Evolutionary conservation across 2,329 filamentous ascomycete species (phyloP).

Genomic region (Penicillium sp.): DNA sequence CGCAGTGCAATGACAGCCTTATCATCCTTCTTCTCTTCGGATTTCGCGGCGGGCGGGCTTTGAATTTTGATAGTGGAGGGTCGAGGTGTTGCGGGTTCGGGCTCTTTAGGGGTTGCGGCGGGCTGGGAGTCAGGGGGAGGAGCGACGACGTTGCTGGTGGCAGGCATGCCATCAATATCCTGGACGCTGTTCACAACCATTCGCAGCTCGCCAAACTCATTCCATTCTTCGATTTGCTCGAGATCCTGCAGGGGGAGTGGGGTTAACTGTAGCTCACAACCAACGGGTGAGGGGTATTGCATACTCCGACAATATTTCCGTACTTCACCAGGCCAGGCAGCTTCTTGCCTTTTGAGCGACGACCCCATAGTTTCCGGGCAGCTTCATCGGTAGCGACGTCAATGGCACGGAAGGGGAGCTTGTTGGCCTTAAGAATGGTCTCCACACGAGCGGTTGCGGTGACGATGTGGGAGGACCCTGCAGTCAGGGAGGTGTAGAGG

Average conservation of each 20-base stretch:
- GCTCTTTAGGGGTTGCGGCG: conserved; percentile 22
- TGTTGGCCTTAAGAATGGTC: conserved; percentile 92
- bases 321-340: conserved; percentile 84
- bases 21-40: conserved; percentile 34
- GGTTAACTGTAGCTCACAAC: conserved; percentile 1
- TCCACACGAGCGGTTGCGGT: conserved; percentile 93
- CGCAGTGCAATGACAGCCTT: conserved; percentile 39
- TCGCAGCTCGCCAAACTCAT: conserved; percentile 93
- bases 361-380: conserved; percentile 81
- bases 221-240: conserved; percentile 96
- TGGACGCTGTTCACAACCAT: conserved; percentile 60
- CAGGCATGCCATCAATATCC: conserved; percentile 32
- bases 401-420: conserved; percentile 85
- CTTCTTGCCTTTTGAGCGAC: conserved; percentile 78
- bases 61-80: conserved; percentile 41
- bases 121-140: conserved; percentile 23
- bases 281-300: conserved; percentile 35
- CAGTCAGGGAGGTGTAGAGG: conserved; percentile 92
- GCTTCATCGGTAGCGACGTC: conserved; percentile 87
- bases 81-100: conserved; percentile 23
- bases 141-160: conserved; percentile 23
- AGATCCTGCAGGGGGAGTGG: conserved; percentile 60
- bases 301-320: conserved; percentile 76
- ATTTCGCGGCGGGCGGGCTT: conserved; percentile 32
- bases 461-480: conserved; percentile 91